These are phyloP conservation scores for Nemania sp. DNA, from an alignment of 2,329 filamentous ascomycete species.

Conservation along the genomic window DNA sequence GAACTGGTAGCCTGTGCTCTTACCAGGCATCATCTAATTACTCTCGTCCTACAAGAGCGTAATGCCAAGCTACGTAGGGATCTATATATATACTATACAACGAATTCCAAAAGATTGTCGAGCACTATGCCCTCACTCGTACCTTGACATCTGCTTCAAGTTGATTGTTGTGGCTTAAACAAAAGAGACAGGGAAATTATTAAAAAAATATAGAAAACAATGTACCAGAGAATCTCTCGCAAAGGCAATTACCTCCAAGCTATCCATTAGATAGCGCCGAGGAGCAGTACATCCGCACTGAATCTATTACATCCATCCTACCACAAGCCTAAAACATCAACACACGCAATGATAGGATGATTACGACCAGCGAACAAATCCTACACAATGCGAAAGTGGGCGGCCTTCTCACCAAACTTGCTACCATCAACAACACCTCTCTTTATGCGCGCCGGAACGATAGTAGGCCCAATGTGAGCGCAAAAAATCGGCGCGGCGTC, in stretches of 20 bases:
- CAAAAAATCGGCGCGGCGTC: slow-evolving; percentile 10
- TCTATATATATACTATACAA: too few species aligned
- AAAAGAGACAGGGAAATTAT: neutral
- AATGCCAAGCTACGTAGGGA: too few species aligned
- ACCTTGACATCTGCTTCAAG: neutral
- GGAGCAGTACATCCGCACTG: neutral
- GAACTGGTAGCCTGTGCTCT: too few species aligned
- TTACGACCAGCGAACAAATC: slow-evolving; percentile 4
- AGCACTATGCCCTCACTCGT: neutral
- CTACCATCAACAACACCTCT: slow-evolving; percentile 14
- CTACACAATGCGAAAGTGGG: slow-evolving; percentile 20
- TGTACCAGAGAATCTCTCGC: too few species aligned
- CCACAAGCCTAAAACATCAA: neutral
- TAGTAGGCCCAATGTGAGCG: slow-evolving; percentile 19
- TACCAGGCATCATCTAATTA: too few species aligned
- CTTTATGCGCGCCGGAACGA: slow-evolving; percentile 17
- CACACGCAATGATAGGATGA: neutral
- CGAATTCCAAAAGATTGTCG: neutral
- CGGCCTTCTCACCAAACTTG: slow-evolving; percentile 14
- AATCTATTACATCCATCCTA: too few species aligned
- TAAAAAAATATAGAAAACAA: too few species aligned
- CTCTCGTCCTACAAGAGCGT: too few species aligned
- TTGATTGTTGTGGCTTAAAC: neutral
- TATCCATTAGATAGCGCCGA: too few species aligned
- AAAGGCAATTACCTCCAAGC: too few species aligned